phyloP scores from a whole-genome alignment of 2,329 filamentous ascomycete species.

The Colletotrichum tofieldiae region DNA sequence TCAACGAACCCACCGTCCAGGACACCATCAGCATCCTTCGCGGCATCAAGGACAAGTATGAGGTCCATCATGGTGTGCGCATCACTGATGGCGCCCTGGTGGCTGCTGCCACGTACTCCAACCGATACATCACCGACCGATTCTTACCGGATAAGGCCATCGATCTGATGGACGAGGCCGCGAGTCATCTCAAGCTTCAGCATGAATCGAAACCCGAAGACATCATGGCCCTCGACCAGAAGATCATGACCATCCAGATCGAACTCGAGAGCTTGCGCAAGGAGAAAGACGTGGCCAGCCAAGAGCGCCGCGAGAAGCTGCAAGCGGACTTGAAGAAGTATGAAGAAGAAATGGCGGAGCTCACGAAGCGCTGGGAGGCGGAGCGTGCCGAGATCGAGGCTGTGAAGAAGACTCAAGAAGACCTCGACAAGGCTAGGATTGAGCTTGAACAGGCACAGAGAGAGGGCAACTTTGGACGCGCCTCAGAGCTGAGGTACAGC shows the following conservation, averaged over 20 bases:
- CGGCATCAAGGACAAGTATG: slow-evolving; percentile 97
- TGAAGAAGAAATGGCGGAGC: slow-evolving; percentile 80
- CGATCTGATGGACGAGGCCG: slow-evolving; percentile 95
- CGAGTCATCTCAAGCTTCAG: slow-evolving; percentile 89
- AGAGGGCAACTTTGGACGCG: slow-evolving; percentile 88
- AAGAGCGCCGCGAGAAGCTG: slow-evolving; percentile 89
- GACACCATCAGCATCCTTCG: slow-evolving; percentile 96
- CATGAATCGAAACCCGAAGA: slow-evolving; percentile 98
- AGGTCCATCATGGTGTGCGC: slow-evolving; percentile 95
- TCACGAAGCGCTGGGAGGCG: slow-evolving; percentile 91
- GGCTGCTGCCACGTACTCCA: slow-evolving; percentile 91
- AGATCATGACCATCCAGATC: slow-evolving; percentile 98
- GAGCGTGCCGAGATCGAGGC: slow-evolving; percentile 88
- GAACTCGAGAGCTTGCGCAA: slow-evolving; percentile 95
- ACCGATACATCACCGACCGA: slow-evolving; percentile 96
- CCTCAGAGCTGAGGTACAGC: slow-evolving; percentile 92
- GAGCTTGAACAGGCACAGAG: slow-evolving; percentile 92
- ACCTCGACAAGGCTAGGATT: slow-evolving; percentile 87
- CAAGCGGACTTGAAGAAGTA: slow-evolving; percentile 82
- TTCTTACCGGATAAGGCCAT: slow-evolving; percentile 98
- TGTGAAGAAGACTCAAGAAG: slow-evolving; percentile 88
- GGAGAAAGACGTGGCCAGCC: slow-evolving; percentile 91
- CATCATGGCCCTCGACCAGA: slow-evolving; percentile 91
- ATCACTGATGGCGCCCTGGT: slow-evolving; percentile 95
- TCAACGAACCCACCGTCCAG: slow-evolving; percentile 91